A percentile compares a stretch with the other conserved stretches of the same genome.
phyloP scores from a whole-genome alignment of 371 early-diverging fungal genomes.

The Apophysomyces sp. region DNA sequence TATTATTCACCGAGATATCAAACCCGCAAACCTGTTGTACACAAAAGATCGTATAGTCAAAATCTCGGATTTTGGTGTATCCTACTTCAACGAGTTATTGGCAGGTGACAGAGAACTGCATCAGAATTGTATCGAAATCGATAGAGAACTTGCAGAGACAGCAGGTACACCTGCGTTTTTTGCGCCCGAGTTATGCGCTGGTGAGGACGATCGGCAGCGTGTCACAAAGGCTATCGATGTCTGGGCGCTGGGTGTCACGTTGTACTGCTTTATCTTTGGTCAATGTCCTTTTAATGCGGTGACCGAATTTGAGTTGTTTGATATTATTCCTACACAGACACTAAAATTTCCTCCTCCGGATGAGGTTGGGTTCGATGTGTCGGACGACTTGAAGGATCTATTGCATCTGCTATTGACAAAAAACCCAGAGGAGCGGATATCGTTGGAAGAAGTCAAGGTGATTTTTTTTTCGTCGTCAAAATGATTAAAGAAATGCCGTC shows the following conservation, averaged over 20 bases:
- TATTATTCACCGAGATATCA: constrained; percentile 95
- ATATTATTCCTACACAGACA: constrained; percentile 78
- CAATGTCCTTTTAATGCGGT: constrained; percentile 95
- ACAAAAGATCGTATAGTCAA: constrained; percentile 79
- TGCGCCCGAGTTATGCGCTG: constrained; percentile 90
- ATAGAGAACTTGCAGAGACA: constrained; percentile 88
- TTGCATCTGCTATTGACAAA: constrained; percentile 77
- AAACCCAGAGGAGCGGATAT: constrained; percentile 81
- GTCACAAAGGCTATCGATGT: constrained; percentile 93
- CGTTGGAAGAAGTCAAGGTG: constrained; percentile 85
- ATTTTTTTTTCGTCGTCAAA: constrained; percentile 6
- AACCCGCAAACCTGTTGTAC: constrained; percentile 89
- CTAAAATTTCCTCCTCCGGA: constrained; percentile 30
- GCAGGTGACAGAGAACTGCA: constrained; percentile 23
- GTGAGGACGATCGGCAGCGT: constrained; percentile 32
- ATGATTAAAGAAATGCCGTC: neutral
- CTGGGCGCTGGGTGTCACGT: constrained; percentile 99
- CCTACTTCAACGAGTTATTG: constrained; percentile 59
- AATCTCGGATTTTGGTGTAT: constrained; percentile 96
- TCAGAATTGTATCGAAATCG: constrained; percentile 32
- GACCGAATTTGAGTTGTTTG: constrained; percentile 96
- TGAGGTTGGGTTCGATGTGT: constrained; percentile 25
- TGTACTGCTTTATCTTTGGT: constrained; percentile 97
- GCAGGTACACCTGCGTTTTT: constrained; percentile 98
- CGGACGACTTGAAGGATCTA: constrained; percentile 60